Evolutionary conservation across 176 grass and related monocot genomes (phyloP), one percentile per base, ranked within the genome.

Genomic region (Eragrostis nindensis): DNA sequence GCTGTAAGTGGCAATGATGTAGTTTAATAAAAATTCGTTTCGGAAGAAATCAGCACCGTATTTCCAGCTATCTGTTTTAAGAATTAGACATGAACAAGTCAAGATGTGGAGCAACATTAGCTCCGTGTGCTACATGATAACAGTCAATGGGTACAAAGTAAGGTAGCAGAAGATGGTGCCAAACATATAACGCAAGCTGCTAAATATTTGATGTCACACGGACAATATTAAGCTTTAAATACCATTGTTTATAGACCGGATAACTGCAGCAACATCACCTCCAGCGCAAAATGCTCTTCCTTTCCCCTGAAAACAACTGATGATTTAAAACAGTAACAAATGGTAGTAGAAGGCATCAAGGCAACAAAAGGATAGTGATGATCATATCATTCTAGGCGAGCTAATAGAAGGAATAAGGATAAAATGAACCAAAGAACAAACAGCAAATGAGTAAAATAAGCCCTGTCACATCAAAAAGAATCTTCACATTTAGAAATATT

Each of bases 221-320:
- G 1, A 25, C 21, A 83, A 84, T 10, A 32, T 69, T 56, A 15
- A 43, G 32, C 44, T 70, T 22, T 76, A 84, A 76, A 11, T 94
- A 94, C 92, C 89, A 61, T 84, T 80, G 42, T 54, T 91, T 85
- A 89, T 81, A 79, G 76, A 66, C 25, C 48, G 84, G 43, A 46
- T 84, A 64, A 93, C 81, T 82, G 82, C 90, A 69, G 90, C 81
- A 82, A 95, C 88, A 84, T 98, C 95, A 76, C 95, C 95, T 87
- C 95, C 95, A 74, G 95, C 92, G 73, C 90, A 98, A 93, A 98
- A 95, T 88, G 95, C 95, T 89, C 95, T 98, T 82, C 95, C 92
- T 48, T 93, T 91, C 27, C 95, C 95, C 95, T 98, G 75, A 77
- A 91, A 85, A 65, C 32, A 91, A 26, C 32, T 80, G 71, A 39